A percentile compares a stretch with the other conserved stretches of the same genome.
phyloP scores from a whole-genome alignment of 352 stramenopile genomes.

The Pythium aristosporum region DNA sequence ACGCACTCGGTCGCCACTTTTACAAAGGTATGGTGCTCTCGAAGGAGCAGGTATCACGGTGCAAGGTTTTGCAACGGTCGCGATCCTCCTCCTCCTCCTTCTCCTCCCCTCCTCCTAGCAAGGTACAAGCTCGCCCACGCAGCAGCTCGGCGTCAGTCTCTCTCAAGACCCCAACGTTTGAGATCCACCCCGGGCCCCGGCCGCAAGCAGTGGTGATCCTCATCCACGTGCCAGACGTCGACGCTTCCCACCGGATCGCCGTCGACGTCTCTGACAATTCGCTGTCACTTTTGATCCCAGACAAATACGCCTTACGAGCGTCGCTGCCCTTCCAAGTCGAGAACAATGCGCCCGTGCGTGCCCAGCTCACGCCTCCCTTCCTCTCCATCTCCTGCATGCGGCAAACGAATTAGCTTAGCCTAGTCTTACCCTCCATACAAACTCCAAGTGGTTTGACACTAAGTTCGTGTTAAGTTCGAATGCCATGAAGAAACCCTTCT shows the following conservation, averaged over 20 bases:
- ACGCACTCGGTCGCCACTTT: conserved; percentile 57
- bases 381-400: conserved; percentile 20
- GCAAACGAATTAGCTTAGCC: not conserved
- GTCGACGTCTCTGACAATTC: conserved; percentile 48
- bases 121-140: not conserved
- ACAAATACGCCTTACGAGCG: conserved; percentile 54
- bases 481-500: not conserved
- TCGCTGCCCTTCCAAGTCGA: conserved; percentile 51
- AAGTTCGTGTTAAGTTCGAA: conserved; percentile 8
- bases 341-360: conserved; percentile 24
- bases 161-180: conserved; percentile 41
- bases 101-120: not conserved
- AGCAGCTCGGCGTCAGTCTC: not conserved
- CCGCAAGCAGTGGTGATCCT: conserved; percentile 39
- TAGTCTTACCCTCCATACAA: not conserved
- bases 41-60: conserved; percentile 61
- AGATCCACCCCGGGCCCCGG: conserved; percentile 33
- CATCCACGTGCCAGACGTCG: conserved; percentile 49
- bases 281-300: conserved; percentile 47
- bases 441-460: not conserved
- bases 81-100: not conserved
- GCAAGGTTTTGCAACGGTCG: conserved; percentile 32
- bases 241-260: conserved; percentile 29
- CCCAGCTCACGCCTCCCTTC: conserved; percentile 9
- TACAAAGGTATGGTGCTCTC: conserved; percentile 61